Conservation (phyloP, 371 early-diverging fungal genomes). For the Choanephora cucurbitarum region DNA sequence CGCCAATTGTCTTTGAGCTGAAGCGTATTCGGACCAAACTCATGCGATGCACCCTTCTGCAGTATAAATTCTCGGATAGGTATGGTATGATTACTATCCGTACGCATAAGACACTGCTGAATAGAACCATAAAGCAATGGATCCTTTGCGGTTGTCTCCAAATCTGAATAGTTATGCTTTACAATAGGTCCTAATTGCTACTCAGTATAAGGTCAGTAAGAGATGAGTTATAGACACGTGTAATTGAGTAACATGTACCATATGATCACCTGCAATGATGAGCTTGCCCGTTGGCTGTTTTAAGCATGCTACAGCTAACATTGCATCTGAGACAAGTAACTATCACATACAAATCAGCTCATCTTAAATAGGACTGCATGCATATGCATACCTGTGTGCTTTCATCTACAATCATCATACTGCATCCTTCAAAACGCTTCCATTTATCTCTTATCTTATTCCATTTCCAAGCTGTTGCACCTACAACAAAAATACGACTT, state of each 20-base stretch:
- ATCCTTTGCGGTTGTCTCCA: slow-evolving; percentile 20
- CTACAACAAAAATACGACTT: slow-evolving; percentile 37
- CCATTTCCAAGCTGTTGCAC: slow-evolving; percentile 63
- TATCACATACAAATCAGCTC: slow-evolving; percentile 10
- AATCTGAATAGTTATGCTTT: slow-evolving; percentile 45
- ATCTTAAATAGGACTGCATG: not conserved
- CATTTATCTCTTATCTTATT: slow-evolving; percentile 38
- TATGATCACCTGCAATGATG: slow-evolving; percentile 62
- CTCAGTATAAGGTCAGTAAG: not conserved
- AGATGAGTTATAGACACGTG: not conserved
- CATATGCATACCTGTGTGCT: slow-evolving; percentile 47
- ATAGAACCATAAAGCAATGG: slow-evolving; percentile 58
- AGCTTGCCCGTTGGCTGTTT: slow-evolving; percentile 41
- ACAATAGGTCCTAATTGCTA: slow-evolving; percentile 63
- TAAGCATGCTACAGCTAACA: slow-evolving; percentile 49
- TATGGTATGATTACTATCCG: slow-evolving; percentile 39
- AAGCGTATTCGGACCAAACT: slow-evolving; percentile 58
- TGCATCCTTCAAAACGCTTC: slow-evolving; percentile 34
- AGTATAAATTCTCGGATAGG: slow-evolving; percentile 33
- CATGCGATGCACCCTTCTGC: slow-evolving; percentile 35
- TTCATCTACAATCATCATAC: slow-evolving; percentile 62
- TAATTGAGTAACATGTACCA: slow-evolving; percentile 23
- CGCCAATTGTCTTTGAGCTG: slow-evolving; percentile 64
- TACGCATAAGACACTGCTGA: slow-evolving; percentile 61
- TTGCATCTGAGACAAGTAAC: slow-evolving; percentile 54